Conservation (phyloP, 306 rosid genomes). For the Inga laurina region DNA sequence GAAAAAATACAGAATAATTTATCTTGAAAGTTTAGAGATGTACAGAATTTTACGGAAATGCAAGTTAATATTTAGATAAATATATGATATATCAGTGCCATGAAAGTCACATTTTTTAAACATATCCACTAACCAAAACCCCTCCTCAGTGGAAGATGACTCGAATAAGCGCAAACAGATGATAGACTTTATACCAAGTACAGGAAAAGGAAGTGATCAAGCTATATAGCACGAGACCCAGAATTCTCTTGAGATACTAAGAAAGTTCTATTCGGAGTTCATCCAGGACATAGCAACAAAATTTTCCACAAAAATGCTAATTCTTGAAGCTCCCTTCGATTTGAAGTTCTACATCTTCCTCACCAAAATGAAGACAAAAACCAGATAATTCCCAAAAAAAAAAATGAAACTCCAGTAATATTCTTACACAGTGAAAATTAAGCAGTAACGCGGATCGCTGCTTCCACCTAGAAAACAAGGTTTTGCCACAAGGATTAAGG, state of each 20-base stretch:
- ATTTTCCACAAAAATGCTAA: background rate
- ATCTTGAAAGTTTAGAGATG: background rate
- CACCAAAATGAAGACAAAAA: background rate
- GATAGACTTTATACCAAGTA: constrained; percentile 5
- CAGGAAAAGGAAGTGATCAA: background rate
- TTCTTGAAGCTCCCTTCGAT: background rate
- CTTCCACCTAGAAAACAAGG: constrained; percentile 11
- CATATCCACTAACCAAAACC: constrained; percentile 12
- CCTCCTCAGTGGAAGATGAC: constrained; percentile 1
- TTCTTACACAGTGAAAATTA: background rate
- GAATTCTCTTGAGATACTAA: background rate
- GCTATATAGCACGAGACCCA: background rate
- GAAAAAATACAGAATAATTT: background rate
- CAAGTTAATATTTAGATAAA: background rate
- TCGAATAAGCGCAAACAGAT: constrained; percentile 16
- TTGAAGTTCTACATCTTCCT: background rate
- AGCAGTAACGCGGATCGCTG: constrained; percentile 15
- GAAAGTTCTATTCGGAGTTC: background rate
- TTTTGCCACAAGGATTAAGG: background rate
- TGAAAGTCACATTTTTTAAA: constrained; percentile 26
- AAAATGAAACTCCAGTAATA: background rate
- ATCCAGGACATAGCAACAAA: background rate
- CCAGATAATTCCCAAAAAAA: background rate
- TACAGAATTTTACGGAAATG: background rate
- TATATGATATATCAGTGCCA: background rate